Evolutionary conservation across 495 filamentous ascomycete genomes (phyloP), one percentile per base, ranked within the genome.

Genomic region (Aspergillus bertholletiae): DNA sequence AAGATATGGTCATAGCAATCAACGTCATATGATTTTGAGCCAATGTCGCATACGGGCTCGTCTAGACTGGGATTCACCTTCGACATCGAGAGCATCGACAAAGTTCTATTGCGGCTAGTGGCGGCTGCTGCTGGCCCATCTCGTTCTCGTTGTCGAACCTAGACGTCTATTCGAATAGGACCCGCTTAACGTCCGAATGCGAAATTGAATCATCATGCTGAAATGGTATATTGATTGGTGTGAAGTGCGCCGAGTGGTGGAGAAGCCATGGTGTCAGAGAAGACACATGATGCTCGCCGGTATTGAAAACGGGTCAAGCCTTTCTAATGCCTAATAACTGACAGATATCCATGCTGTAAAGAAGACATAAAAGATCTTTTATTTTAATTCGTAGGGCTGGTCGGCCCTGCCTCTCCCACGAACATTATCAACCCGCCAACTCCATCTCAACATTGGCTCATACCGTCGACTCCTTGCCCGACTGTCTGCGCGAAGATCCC

Each of bases 341-440:
- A 61, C 54, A 51, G 63, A 64, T 62, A 62, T 61, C 55, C 62
- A 59, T 57, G 62, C 49, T 57, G 57, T 54, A 62, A 61, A 64
- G 54, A 62, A 58, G 34, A 63, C 55, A 61, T 54, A 60, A 23
- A 55, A 64, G 49, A 62, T 62, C 51, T 64, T 66, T 61, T 61
- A 68, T 69, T 71, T 71, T 65, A 67, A 73, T 74, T 74, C 73
- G 68, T 76, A 71, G 70, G 71, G 73, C 70, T 70, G 63, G 62
- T 59, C 61, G 71, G 68, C 73, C 73, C 73, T 73, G 70, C 67
- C 65, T 72, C 69, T 71, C 71, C 71, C 73, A 72, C 65, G 66
- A 75, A 73, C 63, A 65, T 76, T 68, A 73, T 71, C 70, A 73
- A 76, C 70, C 73, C 67, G 65, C 66, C 64, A 76, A 74, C 70